Conservation (phyloP, 345 rosid species). For the Psidium guajava region DNA sequence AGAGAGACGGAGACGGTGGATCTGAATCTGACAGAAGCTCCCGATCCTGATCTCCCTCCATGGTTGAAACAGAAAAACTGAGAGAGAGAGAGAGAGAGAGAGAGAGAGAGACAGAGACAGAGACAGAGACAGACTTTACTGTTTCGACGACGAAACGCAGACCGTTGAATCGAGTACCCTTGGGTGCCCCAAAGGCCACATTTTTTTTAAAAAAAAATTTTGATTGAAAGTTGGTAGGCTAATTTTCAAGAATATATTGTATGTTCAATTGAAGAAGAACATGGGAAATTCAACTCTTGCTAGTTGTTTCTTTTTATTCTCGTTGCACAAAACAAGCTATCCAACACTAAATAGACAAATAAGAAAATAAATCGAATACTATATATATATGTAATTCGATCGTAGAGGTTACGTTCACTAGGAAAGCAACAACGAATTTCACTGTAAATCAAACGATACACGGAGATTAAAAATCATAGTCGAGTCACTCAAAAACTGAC, state of each 20-base stretch:
- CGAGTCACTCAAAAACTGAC: no score
- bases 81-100: background rate
- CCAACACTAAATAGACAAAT: no score
- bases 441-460: no score
- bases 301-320: background rate
- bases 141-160: background rate
- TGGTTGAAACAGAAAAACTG: background rate
- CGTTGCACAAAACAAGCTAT: no score
- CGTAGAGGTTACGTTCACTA: no score
- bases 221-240: background rate
- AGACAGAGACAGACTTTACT: background rate
- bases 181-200: no score
- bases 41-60: slow-evolving; percentile 13
- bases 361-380: no score
- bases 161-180: background rate
- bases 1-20: slow-evolving; percentile 12
- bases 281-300: background rate
- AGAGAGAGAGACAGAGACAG: background rate
- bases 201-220: background rate
- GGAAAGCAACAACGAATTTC: no score
- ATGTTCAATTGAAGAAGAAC: background rate
- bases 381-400: no score
- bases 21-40: slow-evolving; percentile 7
- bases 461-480: no score
- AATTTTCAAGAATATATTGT: background rate